Evolutionary conservation across 2,329 filamentous ascomycete species (phyloP).

Genomic region (Thermoascus crustaceus): DNA sequence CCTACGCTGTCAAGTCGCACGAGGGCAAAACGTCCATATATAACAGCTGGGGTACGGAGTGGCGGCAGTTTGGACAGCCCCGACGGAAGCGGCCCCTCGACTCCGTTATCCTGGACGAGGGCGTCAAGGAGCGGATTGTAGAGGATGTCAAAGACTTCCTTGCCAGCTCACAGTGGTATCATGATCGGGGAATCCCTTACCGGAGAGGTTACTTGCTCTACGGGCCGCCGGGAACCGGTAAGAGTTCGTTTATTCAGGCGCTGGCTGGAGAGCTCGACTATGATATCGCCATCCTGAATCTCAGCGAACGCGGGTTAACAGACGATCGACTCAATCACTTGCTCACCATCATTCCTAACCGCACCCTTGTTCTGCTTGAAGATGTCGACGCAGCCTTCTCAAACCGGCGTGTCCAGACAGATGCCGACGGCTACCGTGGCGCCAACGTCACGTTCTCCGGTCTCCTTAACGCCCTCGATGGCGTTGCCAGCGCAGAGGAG

Average conservation of each 20-base stretch:
- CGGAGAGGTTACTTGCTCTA: conserved; percentile 81
- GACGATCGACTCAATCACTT: conserved; percentile 83
- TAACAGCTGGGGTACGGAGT: conserved; percentile 73
- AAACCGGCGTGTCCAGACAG: conserved; percentile 63
- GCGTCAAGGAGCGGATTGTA: conserved; percentile 73
- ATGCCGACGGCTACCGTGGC: conserved; percentile 75
- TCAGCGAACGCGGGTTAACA: conserved; percentile 81
- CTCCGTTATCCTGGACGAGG: conserved; percentile 78
- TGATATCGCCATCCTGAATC: conserved; percentile 83
- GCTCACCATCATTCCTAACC: conserved; percentile 72
- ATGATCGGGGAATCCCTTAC: conserved; percentile 90
- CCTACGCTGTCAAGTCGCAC: conserved; percentile 66
- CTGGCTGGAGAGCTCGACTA: conserved; percentile 88
- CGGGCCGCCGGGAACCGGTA: conserved; percentile 83
- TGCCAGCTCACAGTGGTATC: conserved; percentile 73
- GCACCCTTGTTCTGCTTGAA: conserved; percentile 76
- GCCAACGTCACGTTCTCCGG: conserved; percentile 92
- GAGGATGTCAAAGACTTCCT: conserved; percentile 78
- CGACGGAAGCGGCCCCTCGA: conserved; percentile 78
- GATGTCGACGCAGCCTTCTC: conserved; percentile 87
- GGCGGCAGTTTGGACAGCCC: conserved; percentile 75
- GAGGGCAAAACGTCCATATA: conserved; percentile 94
- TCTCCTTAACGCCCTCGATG: conserved; percentile 75
- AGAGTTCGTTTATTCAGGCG: conserved; percentile 93
- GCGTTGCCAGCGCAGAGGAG: conserved; percentile 90